A percentile compares a stretch with the other conserved stretches of the same genome.
Conservation (phyloP, 495 filamentous ascomycete species). For the Penicillium cataractarum region DNA sequence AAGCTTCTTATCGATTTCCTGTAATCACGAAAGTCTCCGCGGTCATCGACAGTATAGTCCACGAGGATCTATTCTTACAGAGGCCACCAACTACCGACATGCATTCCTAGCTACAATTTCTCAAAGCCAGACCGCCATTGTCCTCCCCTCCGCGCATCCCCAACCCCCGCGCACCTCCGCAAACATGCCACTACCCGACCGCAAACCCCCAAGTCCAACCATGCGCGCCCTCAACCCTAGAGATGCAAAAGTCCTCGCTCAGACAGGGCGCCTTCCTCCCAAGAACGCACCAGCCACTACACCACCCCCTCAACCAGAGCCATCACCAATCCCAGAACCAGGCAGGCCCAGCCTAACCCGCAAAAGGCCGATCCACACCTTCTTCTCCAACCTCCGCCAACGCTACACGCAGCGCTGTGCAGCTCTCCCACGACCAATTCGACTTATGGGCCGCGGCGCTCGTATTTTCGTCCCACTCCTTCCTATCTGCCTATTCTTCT, state of each 20-base stretch:
- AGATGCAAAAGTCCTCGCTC: slow-evolving; percentile 22
- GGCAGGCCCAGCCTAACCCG: slow-evolving; percentile 20
- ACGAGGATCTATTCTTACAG: not conserved
- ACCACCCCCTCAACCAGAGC: slow-evolving; percentile 8
- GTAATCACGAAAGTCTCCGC: not conserved
- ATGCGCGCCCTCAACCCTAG: slow-evolving; percentile 30
- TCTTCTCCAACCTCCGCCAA: slow-evolving; percentile 37
- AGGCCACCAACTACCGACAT: not conserved
- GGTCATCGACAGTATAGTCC: not conserved
- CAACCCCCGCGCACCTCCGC: not conserved
- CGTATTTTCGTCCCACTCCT: slow-evolving; percentile 61
- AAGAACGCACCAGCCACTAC: not conserved
- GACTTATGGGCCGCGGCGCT: slow-evolving; percentile 38
- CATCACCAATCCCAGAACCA: not conserved
- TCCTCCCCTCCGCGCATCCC: not conserved
- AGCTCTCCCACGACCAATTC: slow-evolving; percentile 37
- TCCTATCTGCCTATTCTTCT: slow-evolving; percentile 67
- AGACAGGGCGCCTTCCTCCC: not conserved
- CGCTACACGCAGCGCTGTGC: slow-evolving; percentile 37
- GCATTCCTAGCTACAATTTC: not conserved
- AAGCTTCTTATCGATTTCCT: slow-evolving; percentile 11
- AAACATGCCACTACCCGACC: slow-evolving; percentile 15
- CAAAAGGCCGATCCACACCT: slow-evolving; percentile 20
- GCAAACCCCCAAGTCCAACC: slow-evolving; percentile 10
- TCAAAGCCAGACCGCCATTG: not conserved